Base-by-base conservation (phyloP, 495 filamentous ascomycete genomes). In the Penicillium manginii region DNA sequence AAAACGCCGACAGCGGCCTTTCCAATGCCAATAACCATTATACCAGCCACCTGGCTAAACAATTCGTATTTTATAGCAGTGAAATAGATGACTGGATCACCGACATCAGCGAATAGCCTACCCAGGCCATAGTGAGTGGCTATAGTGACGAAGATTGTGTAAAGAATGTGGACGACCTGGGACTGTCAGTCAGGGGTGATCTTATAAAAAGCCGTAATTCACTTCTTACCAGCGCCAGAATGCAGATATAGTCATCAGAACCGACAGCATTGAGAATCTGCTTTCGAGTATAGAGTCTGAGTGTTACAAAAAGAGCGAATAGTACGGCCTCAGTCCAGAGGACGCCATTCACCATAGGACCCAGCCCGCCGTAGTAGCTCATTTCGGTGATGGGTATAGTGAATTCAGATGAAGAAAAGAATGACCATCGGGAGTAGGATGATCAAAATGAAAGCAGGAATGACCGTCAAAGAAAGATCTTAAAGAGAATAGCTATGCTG, bases 341-440 rank as follows among this genome's bases (percentile, higher is more conserved):
- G 26, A 69, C 61, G 2, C 57, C 68, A 57, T 68, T 69, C 39
- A 57, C 57, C 68, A 69, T 71, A 26, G 63, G 68, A 3, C 68
- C 68, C 50, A 54, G 22, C 18, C 68, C 65, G 43, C 68, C 68
- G 52, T 71, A 71, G 19, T 32, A 43, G 17, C 65, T 40, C 68
- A 71, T 71, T 15, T 43, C 58, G 60, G 51, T 53, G 21, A 45
- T 40, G 6, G 14, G 0, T 18, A 15, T 23, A n/a, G 14, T 23
- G 8, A 21, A 29, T 39, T 55, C 40, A 29, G 11, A 19, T 19
- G 12, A 39, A 35, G 43, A 46, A 43, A 26, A 35, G 23, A 50
- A 17, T 39, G 21, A 52, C 17, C 18, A 22, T n/a, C 9, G 26
- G 26, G 5, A 29, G 26, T 29, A 29, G 6, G 26, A 8, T 29